A percentile compares a stretch with the other conserved stretches of the same genome.
phyloP scores from a whole-genome alignment of 768 basidiomycete species.

The Chlorophyllum brunneum region DNA sequence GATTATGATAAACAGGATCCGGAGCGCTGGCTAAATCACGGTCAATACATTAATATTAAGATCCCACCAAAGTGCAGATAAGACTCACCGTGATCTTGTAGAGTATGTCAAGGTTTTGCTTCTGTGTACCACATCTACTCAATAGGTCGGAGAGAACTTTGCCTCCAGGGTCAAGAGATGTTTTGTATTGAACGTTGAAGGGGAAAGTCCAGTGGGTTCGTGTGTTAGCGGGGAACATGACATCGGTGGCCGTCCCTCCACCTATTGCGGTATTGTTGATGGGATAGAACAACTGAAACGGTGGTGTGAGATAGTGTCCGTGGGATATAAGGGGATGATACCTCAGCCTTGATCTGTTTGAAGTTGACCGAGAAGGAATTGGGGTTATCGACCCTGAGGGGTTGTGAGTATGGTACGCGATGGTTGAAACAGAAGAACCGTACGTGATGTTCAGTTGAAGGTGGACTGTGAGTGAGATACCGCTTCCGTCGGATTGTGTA shows the following conservation, averaged over 20 bases:
- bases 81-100: slow-evolving; percentile 62
- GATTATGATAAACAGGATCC: slow-evolving; percentile 60
- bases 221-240: slow-evolving; percentile 46
- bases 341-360: slow-evolving; percentile 59
- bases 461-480: slow-evolving; percentile 3
- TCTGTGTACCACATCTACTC: slow-evolving; percentile 53
- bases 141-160: slow-evolving; percentile 59
- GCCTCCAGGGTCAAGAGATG: slow-evolving; percentile 45
- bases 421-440: neutral
- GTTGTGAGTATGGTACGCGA: slow-evolving; percentile 1
- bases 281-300: slow-evolving; percentile 65
- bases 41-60: neutral
- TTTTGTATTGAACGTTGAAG: slow-evolving; percentile 61
- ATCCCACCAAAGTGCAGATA: neutral
- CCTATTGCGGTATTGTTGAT: slow-evolving; percentile 69
- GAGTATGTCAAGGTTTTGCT: slow-evolving; percentile 48
- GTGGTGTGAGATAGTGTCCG: neutral
- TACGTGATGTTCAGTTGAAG: slow-evolving; percentile 10
- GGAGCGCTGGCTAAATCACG: slow-evolving; percentile 53
- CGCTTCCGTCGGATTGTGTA: neutral
- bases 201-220: slow-evolving; percentile 74
- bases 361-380: slow-evolving; percentile 75
- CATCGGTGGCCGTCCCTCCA: slow-evolving; percentile 45
- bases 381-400: slow-evolving; percentile 67
- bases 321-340: slow-evolving; percentile 21